Percentiles rank a stretch among this genome's conserved stretches.
These are phyloP conservation scores for Stagonosporopsis rhizophila DNA, from an alignment of 2,329 filamentous ascomycete species.

Conservation along the genomic window DNA sequence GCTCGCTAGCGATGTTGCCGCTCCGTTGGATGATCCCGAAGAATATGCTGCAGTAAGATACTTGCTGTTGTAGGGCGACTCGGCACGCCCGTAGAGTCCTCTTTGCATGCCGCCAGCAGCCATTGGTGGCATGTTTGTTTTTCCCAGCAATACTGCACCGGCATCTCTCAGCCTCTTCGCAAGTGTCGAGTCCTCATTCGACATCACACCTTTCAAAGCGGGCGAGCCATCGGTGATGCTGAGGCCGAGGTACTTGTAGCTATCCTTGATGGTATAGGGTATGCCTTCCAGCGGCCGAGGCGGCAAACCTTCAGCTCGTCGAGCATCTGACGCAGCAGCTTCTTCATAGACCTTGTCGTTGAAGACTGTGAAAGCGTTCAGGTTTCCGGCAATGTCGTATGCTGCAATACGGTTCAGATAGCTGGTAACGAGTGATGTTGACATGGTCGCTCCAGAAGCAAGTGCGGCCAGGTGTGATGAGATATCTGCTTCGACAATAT, in stretches of 20 bases:
- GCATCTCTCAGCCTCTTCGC: constrained; percentile 57
- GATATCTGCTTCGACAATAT: constrained; percentile 59
- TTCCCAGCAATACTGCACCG: constrained; percentile 61
- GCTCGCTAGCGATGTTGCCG: constrained; percentile 59
- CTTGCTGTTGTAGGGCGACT: constrained; percentile 62
- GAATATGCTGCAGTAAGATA: constrained; percentile 64
- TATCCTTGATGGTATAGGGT: constrained; percentile 65
- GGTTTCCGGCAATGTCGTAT: constrained; percentile 54
- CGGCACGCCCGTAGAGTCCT: constrained; percentile 63
- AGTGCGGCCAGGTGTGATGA: constrained; percentile 55
- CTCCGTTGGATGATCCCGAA: constrained; percentile 66
- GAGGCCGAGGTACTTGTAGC: constrained; percentile 62
- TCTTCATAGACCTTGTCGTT: constrained; percentile 57
- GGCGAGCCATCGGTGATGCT: constrained; percentile 63
- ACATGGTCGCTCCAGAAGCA: constrained; percentile 49
- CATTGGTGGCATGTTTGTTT: constrained; percentile 68
- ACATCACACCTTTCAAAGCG: constrained; percentile 59
- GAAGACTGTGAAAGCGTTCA: constrained; percentile 60
- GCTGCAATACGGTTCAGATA: constrained; percentile 58
- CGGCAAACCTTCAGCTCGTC: constrained; percentile 49
- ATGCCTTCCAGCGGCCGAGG: constrained; percentile 61
- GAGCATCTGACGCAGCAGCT: constrained; percentile 56
- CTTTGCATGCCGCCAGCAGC: constrained; percentile 66
- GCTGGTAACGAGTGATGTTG: constrained; percentile 55
- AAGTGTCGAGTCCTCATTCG: constrained; percentile 61